Evolutionary conservation across 1,139 yeast genomes (phyloP), one percentile per base, ranked within the genome.

Genomic region (Saccharomyces hybrid): DNA sequence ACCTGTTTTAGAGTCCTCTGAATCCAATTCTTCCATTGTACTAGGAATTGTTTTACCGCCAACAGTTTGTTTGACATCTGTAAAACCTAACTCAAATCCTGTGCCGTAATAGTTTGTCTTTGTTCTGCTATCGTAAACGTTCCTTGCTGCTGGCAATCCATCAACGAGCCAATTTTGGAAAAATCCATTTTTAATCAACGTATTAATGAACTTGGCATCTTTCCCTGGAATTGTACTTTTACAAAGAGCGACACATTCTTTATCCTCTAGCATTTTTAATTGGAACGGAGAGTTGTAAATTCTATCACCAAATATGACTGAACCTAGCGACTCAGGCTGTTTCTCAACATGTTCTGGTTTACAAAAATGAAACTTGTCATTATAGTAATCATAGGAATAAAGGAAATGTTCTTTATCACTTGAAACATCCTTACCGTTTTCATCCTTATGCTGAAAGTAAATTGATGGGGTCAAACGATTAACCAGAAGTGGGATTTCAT

Each of bases 291-390:
- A 89, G 67, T 88, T 86, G 77, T 88, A 90, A 60, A 93, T 90
- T 68, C 99, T 80, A 72, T 93, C 99, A 58, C 99, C 99, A 71
- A 95, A 90, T 55, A 93, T 78, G 60, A 93, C 86, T 1, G 97
- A 85, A 5, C 99, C 99, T 53, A 93, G 77, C 11, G 95, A 86
- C 72, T 91, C 98, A 62, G 89, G 82, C 70, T 89, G 96, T 62
- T 86, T 84, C 62, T 78, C 76, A 27, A 73, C 61, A 9, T 62
- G 60, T 32, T 78, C 84, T 0, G 98, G 99, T 56, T 70, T 69
- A 73, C 99, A 93, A 71, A 91, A 88, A 67, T 86, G 89, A 67
- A 95, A 85, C 59, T 83, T 82, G 44, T 85, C 84, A 70, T 85
- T 85, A 72, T 93, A 93, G 72, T 91, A 89, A 70, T 91, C 97